Base-by-base conservation (phyloP, 441 rosid species). In the Sinapis alba region DNA sequence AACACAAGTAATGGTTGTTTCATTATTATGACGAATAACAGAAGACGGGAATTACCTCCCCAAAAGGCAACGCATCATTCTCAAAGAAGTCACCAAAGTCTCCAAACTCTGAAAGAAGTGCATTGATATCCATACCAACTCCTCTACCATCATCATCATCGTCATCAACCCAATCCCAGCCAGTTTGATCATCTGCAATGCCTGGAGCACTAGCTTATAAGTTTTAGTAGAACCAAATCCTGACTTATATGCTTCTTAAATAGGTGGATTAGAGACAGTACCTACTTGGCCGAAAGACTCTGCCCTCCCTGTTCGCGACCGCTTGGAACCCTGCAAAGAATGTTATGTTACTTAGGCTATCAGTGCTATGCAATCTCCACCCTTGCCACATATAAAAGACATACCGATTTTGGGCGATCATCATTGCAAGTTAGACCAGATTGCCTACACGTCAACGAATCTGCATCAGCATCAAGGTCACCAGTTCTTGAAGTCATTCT, bases 401-500 rank as follows among this genome's bases (percentile, higher is more conserved):
- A 60, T 85, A 97, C 99, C 97, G 75, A 65, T 85, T 94, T 94
- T 58, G 60, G 84, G 80, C 81, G 84, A 82, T 94, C 98, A 81
- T 89, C 92, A 83, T 83, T 89, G 68, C 88, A 82, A 68, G 99
- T 43, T n/a, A 43, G 19, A 43, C 51, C 51, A 43, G 51, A 43
- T 43, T 43, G 51, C 18, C 51, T 43, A 43, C 51, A 43, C 51
- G 51, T 84, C 69, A 92, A 79, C 54, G 99, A 97, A 91, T 97
- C 99, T 66, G 97, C 99, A 88, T 97, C 99, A 30, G 99, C 97
- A 63, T 94, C 99, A 62, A 92, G 97, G 78, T 97, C 99, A 64
- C 93, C 94, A 77, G 84, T 81, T 83, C 85, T 90, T 34, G 87
- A 79, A 70, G 84, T 83, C 89, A 89, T 84, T 78, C 83, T 87